Evolutionary conservation across 352 stramenopile genomes (phyloP), one percentile per base, ranked within the genome.

Genomic region (Globisporangium takayamanum): DNA sequence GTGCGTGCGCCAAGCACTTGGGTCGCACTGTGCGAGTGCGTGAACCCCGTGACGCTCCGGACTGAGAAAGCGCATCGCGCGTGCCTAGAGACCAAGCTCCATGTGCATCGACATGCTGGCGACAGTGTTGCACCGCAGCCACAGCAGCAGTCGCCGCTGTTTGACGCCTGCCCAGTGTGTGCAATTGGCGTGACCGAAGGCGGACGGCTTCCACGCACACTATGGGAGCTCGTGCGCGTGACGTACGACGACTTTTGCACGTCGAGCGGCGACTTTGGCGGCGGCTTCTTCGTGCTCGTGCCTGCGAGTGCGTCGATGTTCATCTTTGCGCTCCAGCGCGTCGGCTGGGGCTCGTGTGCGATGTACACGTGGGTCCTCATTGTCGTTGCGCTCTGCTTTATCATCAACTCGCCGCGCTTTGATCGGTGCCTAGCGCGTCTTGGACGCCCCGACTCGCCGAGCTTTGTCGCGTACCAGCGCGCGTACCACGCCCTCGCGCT

Each of bases 391-490:
- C 55, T 86, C 0, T 80, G 76, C 55, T 79, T 79, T 46, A 59
- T 86, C 5, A 63, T 65, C 58, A 76, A 81, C 60, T 76, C 73
- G 25, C 55, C 62, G 25, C 70, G 74, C 7, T 72, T 86, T 41
- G 66, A 74, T 22, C 48, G 55, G 12, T 68, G 62, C 20, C 57
- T 86, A 10, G 55, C 66, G 26, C 66, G 53, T 1, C 66, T 86
- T n/a, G 69, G 67, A 11, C 60, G 68, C 15, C 66, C 75, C 26
- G 49, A 63, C 3, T 69, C 67, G 1, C 56, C 57, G 10, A 67
- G 50, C 25, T 80, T 78, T 45, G 46, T 68, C 37, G 68, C 69
- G 2, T 84, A 80, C 39, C 63, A 82, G 36, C 71, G 76, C 15
- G 57, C 81, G 15, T 77, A 82, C 53, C 63, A 84, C 45, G 56